Evolutionary conservation across 164 flowering plant species (phyloP), one percentile per base, ranked within the genome.

Genomic region (Kingdonia uniflora): DNA sequence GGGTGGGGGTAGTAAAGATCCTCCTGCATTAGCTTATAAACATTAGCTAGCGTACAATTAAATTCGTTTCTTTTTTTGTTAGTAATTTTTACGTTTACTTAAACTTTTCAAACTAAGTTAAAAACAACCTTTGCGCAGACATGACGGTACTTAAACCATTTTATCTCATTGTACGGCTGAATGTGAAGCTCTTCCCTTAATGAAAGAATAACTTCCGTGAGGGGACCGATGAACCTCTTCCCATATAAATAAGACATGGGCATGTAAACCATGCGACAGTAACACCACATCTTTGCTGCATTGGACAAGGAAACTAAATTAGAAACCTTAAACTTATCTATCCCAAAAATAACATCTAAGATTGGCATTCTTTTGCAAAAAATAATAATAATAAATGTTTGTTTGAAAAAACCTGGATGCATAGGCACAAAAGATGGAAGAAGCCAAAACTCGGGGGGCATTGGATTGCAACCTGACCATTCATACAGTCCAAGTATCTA

Each of bases 401-500:
- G 13, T 23, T 17, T 2, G 26, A 19, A 33, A n/a, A 26, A 39
- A 81, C 84, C 80, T 64, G 85, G 83, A 63, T 80, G 81, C 21
- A 82, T 26, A 14, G 85, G 83, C 14, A 66, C 53, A 7, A 60
- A 14, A 6, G 68, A 51, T 5, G 82, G 84, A 14, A 78, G 77
- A 21, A 80, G 65, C 85, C 80, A 81, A 48, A 81, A 64, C 55
- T 81, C 85, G 6, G 87, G 92, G 33, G 80, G 84, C 67, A 80
- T 17, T 0, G 90, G 90, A 42, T 82, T 80, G 76, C 73, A 67
- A 16, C 85, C 90, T 11, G 69, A 58, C 90, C 90, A 82, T 23
- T 82, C 84, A 59, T 66, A 82, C 25, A 72, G 65, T 59, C 90
- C 90, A 40, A 82, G 77, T 35, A 79, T 74, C 84, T 80, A 17